Evolutionary conservation across 495 filamentous ascomycete genomes (phyloP), one percentile per base, ranked within the genome.

Genomic region (Aspergillus nanangensis): DNA sequence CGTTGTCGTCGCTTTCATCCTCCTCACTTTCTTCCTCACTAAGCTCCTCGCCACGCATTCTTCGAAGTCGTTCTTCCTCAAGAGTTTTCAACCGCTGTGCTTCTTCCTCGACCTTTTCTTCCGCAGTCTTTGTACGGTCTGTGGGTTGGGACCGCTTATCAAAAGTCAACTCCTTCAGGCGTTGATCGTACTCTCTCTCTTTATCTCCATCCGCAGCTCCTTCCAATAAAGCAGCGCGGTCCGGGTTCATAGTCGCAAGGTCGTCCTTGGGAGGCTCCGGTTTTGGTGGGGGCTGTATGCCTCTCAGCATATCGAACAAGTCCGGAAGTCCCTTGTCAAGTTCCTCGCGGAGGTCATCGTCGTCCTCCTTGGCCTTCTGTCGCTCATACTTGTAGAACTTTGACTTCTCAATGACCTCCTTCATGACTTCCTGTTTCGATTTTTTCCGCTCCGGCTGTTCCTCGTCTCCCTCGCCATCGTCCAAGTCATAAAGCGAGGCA

Each of bases 391-490:
- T 97, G 73, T 96, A 75, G 21, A 87, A 76, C 61, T 97, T 99
- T 2, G 94, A 97, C 66, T 97, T 99, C 29, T 90, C 86, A 48
- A 97, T 97, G 48, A 97, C 81, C 65, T 98, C 94, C 54, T 92
- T 86, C 85, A 96, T 96, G 24, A 97, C 87, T 60, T 99, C 93
- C 37, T 89, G 80, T 62, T 92, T 96, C 15, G 82, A 86, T 69
- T 95, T 99, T 60, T 95, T 95, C 34, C 82, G 76, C 50, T 88
- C 85, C 0, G 87, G 83, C 38, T 70, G 53, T 20, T 80, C 75
- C 20, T 72, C 77, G 2, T 65, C 75, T 9, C 55, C 61, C 3
- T 60, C 59, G 17, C 71, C 67, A 14, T 70, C 76, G 5, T 61
- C 58, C 62, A 47, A 68, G 62, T 32, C 44, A 23, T 74, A 72